These are phyloP conservation scores for Coemansia sp. DNA, from an alignment of 192 early-diverging fungal genomes.

Conservation along the genomic window DNA sequence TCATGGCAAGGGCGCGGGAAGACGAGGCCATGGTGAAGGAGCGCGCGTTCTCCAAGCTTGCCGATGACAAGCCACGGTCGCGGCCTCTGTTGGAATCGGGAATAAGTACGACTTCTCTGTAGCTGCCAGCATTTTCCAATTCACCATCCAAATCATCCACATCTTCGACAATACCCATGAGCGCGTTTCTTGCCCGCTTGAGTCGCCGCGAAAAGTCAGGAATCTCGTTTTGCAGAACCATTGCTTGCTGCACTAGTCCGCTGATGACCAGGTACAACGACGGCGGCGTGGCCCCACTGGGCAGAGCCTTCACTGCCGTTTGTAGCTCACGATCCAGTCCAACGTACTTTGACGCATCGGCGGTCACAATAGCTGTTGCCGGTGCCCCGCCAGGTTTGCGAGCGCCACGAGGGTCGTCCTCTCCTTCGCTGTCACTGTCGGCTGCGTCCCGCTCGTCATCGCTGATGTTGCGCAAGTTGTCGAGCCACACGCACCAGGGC, in stretches of 20 bases:
- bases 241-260: conserved; percentile 56
- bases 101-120: conserved; percentile 7
- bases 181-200: conserved; percentile 50
- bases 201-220: conserved; percentile 54
- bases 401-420: conserved; percentile 38
- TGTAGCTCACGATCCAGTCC: conserved; percentile 53
- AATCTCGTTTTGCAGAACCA: conserved; percentile 48
- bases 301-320: conserved; percentile 28
- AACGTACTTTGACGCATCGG: conserved; percentile 38
- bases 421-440: conserved; percentile 46
- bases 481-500: conserved; percentile 54
- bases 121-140: conserved; percentile 28
- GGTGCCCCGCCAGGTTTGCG: conserved; percentile 36
- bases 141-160: conserved; percentile 50
- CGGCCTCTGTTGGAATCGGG: conserved; percentile 17
- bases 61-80: conserved; percentile 57
- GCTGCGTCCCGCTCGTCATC: conserved; percentile 18
- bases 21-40: conserved; percentile 5
- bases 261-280: conserved; percentile 49
- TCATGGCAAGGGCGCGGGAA: background rate
- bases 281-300: conserved; percentile 45
- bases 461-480: conserved; percentile 54
- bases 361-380: conserved; percentile 43
- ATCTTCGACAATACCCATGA: conserved; percentile 58
- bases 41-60: conserved; percentile 46